Evolutionary conservation across 2,329 filamentous ascomycete species (phyloP).

Genomic region (Botrytis galanthina): DNA sequence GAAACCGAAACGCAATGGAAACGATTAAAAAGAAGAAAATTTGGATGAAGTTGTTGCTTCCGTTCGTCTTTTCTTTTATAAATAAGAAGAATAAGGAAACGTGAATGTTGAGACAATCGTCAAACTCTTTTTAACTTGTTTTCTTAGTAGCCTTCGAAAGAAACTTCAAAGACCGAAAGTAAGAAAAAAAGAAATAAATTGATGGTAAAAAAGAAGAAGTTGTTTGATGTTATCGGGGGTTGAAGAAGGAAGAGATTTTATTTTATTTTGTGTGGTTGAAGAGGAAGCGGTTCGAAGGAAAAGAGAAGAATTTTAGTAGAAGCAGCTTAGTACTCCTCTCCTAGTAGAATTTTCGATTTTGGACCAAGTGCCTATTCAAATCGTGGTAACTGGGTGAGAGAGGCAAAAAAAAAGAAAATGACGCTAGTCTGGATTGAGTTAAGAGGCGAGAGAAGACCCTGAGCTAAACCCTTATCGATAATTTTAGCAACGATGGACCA

Average conservation of each 20-base stretch:
- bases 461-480: neutral
- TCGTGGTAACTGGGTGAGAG: neutral
- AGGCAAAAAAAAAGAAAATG: neutral
- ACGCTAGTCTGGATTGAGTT: neutral
- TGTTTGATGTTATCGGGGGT: neutral
- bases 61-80: constrained; percentile 12
- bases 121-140: constrained; percentile 4
- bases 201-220: constrained; percentile 33
- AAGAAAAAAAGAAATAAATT: constrained; percentile 29
- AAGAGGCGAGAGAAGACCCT: neutral
- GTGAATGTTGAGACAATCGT: constrained; percentile 15
- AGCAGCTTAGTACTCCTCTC: neutral
- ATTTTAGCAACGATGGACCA: neutral
- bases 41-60: constrained; percentile 24
- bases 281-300: neutral
- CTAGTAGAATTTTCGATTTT: neutral
- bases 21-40: constrained; percentile 33
- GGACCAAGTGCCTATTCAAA: neutral
- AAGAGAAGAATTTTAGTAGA: constrained; percentile 7
- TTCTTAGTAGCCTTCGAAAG: constrained; percentile 44
- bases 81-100: constrained; percentile 18
- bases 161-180: constrained; percentile 36
- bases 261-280: neutral
- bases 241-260: neutral
- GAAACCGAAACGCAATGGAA: constrained; percentile 37